A percentile compares a stretch with the other conserved stretches of the same genome.
These are phyloP conservation scores for Ephemerocybe angulata DNA, from an alignment of 768 basidiomycete species.

Conservation along the genomic window DNA sequence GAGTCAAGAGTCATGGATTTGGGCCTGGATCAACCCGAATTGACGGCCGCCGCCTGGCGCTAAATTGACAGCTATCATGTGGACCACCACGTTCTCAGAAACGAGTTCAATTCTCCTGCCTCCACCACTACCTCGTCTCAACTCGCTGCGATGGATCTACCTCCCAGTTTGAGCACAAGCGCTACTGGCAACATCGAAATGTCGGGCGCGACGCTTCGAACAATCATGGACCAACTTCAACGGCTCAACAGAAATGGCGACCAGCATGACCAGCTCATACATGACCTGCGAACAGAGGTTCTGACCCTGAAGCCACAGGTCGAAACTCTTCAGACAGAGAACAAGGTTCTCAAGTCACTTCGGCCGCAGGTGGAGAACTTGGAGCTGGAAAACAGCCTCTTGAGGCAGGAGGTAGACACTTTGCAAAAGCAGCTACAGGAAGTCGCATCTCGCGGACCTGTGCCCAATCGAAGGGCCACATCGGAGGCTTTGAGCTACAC, in stretches of 20 bases:
- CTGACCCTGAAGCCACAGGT: background rate
- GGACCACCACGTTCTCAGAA: no score
- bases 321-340: background rate
- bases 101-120: no score
- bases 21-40: no score
- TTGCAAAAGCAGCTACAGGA: background rate
- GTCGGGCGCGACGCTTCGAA: background rate
- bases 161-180: background rate
- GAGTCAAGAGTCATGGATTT: no score
- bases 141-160: background rate
- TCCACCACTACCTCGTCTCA: background rate
- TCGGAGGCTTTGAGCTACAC: background rate
- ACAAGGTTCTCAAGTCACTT: background rate
- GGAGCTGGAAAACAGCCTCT: no score
- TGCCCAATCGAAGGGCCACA: background rate
- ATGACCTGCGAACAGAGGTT: background rate
- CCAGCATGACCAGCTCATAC: background rate
- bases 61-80: no score
- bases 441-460: background rate
- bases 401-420: background rate
- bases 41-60: no score
- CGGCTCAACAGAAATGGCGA: background rate
- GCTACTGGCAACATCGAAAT: background rate
- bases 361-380: background rate
- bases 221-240: background rate